phyloP scores from a whole-genome alignment of 495 filamentous ascomycete genomes.

The Penicillium robsamsonii region DNA sequence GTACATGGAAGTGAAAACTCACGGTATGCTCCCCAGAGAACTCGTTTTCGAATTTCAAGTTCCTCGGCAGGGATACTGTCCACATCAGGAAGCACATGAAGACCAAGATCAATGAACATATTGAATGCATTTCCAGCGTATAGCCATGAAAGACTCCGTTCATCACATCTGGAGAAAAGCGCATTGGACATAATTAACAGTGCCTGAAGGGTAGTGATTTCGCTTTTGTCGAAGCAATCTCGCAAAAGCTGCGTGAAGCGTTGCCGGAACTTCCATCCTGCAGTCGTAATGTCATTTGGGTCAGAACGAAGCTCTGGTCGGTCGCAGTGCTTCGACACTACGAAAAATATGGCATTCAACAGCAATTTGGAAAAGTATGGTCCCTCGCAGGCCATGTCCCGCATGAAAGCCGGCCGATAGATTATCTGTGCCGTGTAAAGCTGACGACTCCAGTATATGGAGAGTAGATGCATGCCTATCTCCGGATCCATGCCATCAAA shows the following conservation, averaged over 20 bases:
- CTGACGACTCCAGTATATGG: conserved; percentile 43
- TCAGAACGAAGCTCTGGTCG: conserved; percentile 34
- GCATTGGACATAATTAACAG: conserved; percentile 41
- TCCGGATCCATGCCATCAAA: conserved; percentile 42
- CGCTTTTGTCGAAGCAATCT: conserved; percentile 38
- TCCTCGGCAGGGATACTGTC: conserved; percentile 36
- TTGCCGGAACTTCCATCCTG: conserved; percentile 38
- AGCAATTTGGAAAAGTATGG: conserved; percentile 48
- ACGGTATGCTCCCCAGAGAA: conserved; percentile 45
- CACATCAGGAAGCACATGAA: conserved; percentile 33
- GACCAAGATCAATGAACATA: conserved; percentile 48
- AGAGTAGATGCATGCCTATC: conserved; percentile 39
- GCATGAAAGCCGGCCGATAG: conserved; percentile 34
- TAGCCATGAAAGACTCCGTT: conserved; percentile 45
- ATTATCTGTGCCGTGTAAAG: conserved; percentile 34
- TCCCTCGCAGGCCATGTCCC: conserved; percentile 38
- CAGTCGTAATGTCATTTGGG: conserved; percentile 32
- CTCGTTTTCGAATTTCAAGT: conserved; percentile 40
- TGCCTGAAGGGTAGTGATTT: conserved; percentile 49
- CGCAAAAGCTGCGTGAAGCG: conserved; percentile 40
- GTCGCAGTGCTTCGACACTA: conserved; percentile 36
- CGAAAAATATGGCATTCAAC: conserved; percentile 48
- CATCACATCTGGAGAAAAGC: conserved; percentile 38
- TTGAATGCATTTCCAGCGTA: conserved; percentile 45
- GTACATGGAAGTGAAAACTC: conserved; percentile 1